Percentiles rank a stretch among this genome's conserved stretches.
Evolutionary conservation across 2,329 filamentous ascomycete genomes (phyloP).

Genomic region (Colletotrichum truncatum): DNA sequence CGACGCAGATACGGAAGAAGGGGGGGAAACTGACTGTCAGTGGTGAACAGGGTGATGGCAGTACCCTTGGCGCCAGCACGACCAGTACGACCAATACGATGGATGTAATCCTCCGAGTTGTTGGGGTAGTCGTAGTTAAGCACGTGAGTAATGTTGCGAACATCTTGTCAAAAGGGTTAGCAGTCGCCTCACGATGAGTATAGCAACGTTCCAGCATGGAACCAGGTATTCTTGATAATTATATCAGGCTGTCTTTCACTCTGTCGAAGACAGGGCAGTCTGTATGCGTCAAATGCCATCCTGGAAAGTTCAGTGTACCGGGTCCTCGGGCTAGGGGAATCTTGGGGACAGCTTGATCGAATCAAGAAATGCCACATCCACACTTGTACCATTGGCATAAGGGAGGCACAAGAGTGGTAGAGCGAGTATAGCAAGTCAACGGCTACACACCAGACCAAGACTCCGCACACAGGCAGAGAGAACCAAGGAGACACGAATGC

Average conservation of each 20-base stretch:
- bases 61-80: slow-evolving; percentile 95
- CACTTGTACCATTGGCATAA: slow-evolving; percentile 73
- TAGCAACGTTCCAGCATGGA: slow-evolving; percentile 71
- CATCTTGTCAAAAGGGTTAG: slow-evolving; percentile 92
- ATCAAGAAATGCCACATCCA: slow-evolving; percentile 84
- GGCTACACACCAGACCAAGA: slow-evolving; percentile 86
- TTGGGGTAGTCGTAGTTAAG: slow-evolving; percentile 99
- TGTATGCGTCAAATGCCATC: slow-evolving; percentile 67
- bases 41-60: slow-evolving; percentile 98
- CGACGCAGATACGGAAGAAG: background rate
- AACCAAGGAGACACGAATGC: slow-evolving; percentile 85
- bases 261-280: slow-evolving; percentile 67
- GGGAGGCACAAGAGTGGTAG: slow-evolving; percentile 78
- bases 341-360: slow-evolving; percentile 74
- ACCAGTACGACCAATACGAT: slow-evolving; percentile 95
- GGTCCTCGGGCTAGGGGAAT: slow-evolving; percentile 66
- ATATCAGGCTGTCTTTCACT: slow-evolving; percentile 65
- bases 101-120: slow-evolving; percentile 98
- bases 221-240: slow-evolving; percentile 55
- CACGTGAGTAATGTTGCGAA: slow-evolving; percentile 99
- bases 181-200: slow-evolving; percentile 63
- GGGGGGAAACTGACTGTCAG: slow-evolving; percentile 83
- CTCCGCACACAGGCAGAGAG: slow-evolving; percentile 73
- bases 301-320: slow-evolving; percentile 61
- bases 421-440: slow-evolving; percentile 73